These are phyloP conservation scores for Polytrichum commune DNA, from an alignment of 225 moss, liverwort and hornwort genomes.

Conservation along the genomic window DNA sequence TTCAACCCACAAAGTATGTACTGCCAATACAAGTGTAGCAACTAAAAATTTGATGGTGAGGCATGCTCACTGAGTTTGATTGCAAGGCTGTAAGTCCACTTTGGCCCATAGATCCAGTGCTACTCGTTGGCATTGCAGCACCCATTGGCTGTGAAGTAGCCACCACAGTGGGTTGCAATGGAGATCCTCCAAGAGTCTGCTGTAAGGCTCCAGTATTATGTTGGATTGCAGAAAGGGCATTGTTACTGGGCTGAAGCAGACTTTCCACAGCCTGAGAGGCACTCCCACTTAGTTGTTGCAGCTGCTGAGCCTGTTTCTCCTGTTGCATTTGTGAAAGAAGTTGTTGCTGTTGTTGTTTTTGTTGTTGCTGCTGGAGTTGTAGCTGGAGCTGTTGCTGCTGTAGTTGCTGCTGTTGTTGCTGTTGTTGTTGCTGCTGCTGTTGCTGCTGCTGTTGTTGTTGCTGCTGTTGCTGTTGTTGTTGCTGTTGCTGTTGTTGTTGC, in stretches of 20 bases:
- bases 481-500: slow-evolving; percentile 31
- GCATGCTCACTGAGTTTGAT: slow-evolving; percentile 25
- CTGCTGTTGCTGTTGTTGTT: slow-evolving; percentile 20
- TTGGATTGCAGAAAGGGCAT: slow-evolving; percentile 46
- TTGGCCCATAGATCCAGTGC: slow-evolving; percentile 64
- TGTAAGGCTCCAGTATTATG: slow-evolving; percentile 42
- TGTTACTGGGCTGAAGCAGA: slow-evolving; percentile 56
- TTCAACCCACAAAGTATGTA: too few relatives aligned
- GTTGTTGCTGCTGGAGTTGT: slow-evolving; percentile 41
- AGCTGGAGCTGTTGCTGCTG: slow-evolving; percentile 27
- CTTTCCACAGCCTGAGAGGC: slow-evolving; percentile 57
- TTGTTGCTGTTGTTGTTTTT: slow-evolving; percentile 54
- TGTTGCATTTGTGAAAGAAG: slow-evolving; percentile 86
- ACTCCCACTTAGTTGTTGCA: slow-evolving; percentile 52
- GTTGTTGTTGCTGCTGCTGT: neutral
- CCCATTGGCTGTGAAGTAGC: slow-evolving; percentile 50
- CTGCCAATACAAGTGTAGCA: too few relatives aligned
- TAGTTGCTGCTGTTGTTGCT: slow-evolving; percentile 4
- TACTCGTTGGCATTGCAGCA: slow-evolving; percentile 47
- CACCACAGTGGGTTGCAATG: slow-evolving; percentile 59
- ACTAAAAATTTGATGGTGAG: too few relatives aligned
- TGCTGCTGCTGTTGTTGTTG: neutral
- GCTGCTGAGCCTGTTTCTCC: slow-evolving; percentile 68
- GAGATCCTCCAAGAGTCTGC: slow-evolving; percentile 45
- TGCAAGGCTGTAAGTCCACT: slow-evolving; percentile 39